These are phyloP conservation scores for Apiospora koreana DNA, from an alignment of 2,329 filamentous ascomycete species.

Conservation along the genomic window DNA sequence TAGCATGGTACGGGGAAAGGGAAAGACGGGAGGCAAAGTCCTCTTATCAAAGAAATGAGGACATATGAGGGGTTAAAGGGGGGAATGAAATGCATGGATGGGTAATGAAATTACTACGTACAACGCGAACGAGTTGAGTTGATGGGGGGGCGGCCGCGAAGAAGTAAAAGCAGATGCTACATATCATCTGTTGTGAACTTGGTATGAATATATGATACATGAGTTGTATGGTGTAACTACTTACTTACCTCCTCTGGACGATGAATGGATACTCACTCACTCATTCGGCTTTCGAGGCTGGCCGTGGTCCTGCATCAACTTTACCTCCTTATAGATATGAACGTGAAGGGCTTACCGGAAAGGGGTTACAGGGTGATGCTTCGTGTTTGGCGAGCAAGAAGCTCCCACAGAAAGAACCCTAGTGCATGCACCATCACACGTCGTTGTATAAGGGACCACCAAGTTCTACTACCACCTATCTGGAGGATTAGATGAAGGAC, in stretches of 20 bases:
- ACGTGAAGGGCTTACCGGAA: neutral
- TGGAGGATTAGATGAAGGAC: no score
- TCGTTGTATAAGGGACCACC: no score
- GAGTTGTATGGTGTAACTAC: neutral
- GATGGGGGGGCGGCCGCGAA: no score
- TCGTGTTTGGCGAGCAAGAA: no score
- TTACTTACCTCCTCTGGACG: neutral
- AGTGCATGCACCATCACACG: no score
- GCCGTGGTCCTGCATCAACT: neutral
- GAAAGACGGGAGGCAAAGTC: neutral
- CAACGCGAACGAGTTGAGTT: neutral
- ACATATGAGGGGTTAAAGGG: neutral
- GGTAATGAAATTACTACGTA: neutral
- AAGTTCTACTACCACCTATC: no score
- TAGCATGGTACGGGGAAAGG: neutral
- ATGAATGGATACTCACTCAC: neutral
- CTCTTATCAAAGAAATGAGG: neutral
- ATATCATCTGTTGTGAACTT: neutral
- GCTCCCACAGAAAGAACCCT: no score
- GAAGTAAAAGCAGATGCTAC: neutral
- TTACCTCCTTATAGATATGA: neutral
- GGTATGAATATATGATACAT: constrained; percentile 2
- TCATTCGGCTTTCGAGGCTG: neutral
- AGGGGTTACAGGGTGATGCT: no score
- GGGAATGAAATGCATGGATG: neutral